phyloP scores from a whole-genome alignment of 768 basidiomycete species.

The Solioccasus polychromus region DNA sequence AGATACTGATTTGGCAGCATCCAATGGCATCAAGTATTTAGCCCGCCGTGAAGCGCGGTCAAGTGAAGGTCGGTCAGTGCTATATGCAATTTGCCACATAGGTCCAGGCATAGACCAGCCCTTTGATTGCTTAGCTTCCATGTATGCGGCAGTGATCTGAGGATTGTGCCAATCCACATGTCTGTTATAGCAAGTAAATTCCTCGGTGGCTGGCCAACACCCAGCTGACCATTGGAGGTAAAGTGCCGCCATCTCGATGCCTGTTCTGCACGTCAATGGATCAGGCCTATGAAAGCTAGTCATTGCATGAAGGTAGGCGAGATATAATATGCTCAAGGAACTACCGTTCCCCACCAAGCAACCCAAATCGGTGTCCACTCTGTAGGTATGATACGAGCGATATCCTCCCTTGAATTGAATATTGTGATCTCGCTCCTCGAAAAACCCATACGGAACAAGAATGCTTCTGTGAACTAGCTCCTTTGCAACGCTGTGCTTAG shows the following conservation, averaged over 20 bases:
- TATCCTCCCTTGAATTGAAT: neutral
- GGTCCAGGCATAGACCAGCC: neutral
- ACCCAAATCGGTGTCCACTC: neutral
- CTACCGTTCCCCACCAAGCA: constrained; percentile 21
- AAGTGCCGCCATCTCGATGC: constrained; percentile 42
- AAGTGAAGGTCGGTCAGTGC: too few relatives aligned
- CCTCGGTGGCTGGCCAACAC: constrained; percentile 40
- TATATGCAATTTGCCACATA: neutral
- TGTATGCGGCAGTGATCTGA: neutral
- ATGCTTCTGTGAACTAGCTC: too few relatives aligned
- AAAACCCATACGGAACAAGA: too few relatives aligned
- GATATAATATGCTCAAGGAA: constrained; percentile 27
- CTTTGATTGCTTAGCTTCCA: too few relatives aligned
- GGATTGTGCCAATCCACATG: too few relatives aligned
- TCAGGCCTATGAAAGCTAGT: constrained; percentile 39
- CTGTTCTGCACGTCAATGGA: constrained; percentile 40
- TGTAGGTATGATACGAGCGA: neutral
- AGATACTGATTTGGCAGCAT: neutral
- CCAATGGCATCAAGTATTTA: neutral
- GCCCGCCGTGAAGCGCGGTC: neutral
- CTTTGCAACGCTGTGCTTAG: too few relatives aligned
- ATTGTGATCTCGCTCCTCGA: neutral
- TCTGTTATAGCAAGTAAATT: too few relatives aligned
- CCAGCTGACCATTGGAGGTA: too few relatives aligned
- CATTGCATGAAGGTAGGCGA: constrained; percentile 40